Percentiles rank a stretch among this genome's conserved stretches.
phyloP scores from a whole-genome alignment of 768 basidiomycete species.

The Pulveroboletus sp. region DNA sequence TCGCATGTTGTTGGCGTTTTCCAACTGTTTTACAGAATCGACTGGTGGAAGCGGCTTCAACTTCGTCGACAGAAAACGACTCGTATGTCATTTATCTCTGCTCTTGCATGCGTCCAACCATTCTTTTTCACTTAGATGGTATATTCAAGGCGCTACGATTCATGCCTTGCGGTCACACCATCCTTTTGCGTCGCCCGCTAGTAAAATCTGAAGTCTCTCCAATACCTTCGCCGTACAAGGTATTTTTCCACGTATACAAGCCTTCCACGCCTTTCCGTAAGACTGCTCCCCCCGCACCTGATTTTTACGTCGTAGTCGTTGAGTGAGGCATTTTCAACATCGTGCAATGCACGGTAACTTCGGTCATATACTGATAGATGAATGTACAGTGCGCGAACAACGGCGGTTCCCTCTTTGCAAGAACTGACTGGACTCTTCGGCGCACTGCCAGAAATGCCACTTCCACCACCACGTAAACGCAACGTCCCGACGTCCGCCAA shows the following conservation, averaged over 20 bases:
- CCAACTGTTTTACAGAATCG: slow-evolving; percentile 7
- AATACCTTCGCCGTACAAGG: slow-evolving; percentile 45
- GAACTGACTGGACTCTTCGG: slow-evolving; percentile 77
- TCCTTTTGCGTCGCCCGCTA: slow-evolving; percentile 35
- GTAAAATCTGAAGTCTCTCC: slow-evolving; percentile 3
- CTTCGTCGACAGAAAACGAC: slow-evolving; percentile 52
- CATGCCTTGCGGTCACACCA: slow-evolving; percentile 61
- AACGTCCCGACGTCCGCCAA: slow-evolving; percentile 1
- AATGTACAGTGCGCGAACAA: slow-evolving; percentile 67
- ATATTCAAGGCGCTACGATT: slow-evolving; percentile 71
- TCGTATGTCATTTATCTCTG: slow-evolving; percentile 35
- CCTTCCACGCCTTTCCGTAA: slow-evolving; percentile 84
- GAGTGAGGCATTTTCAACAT: slow-evolving; percentile 52
- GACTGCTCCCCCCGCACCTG: slow-evolving; percentile 71
- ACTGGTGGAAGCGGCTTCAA: slow-evolving; percentile 71
- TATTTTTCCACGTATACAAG: slow-evolving; percentile 92
- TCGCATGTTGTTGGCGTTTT: slow-evolving; percentile 4
- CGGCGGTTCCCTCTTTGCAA: slow-evolving; percentile 75
- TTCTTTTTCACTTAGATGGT: slow-evolving; percentile 43
- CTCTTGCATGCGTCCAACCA: neutral
- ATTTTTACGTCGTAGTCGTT: slow-evolving; percentile 84
- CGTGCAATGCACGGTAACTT: neutral
- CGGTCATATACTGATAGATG: slow-evolving; percentile 2
- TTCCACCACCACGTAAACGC: slow-evolving; percentile 55
- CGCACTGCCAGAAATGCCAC: slow-evolving; percentile 58